A percentile compares a stretch with the other conserved stretches of the same genome.
Conservation (phyloP, 2,329 filamentous ascomycete genomes). For the Periconia sp. region DNA sequence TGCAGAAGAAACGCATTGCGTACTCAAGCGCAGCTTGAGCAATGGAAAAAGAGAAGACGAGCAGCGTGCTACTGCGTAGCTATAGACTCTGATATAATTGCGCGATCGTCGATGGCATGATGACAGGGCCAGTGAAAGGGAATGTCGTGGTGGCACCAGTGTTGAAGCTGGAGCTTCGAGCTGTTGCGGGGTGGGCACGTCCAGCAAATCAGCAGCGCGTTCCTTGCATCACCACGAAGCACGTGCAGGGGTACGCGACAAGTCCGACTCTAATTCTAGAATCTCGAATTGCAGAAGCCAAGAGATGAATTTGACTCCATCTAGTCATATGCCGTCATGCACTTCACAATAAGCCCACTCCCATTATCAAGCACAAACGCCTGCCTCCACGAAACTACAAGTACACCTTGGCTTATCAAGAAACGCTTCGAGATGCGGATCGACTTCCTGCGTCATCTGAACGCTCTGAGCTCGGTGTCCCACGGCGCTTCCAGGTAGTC, state of each 20-base stretch:
- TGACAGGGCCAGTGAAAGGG: neutral
- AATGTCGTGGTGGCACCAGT: neutral
- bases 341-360: too few relatives aligned
- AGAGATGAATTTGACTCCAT: too few relatives aligned
- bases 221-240: conserved; percentile 30
- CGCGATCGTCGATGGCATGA: conserved; percentile 1
- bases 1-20: conserved; percentile 35
- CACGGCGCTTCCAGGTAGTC: conserved; percentile 31
- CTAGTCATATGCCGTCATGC: too few relatives aligned
- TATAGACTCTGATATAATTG: too few relatives aligned
- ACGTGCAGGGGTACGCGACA: conserved; percentile 5
- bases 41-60: neutral
- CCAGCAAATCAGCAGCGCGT: conserved; percentile 29
- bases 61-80: too few relatives aligned
- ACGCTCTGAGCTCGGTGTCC: conserved; percentile 12
- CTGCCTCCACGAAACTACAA: too few relatives aligned
- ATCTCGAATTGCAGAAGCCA: neutral
- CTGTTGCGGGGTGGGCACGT: conserved; percentile 27
- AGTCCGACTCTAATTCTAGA: neutral
- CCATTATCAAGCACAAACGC: too few relatives aligned
- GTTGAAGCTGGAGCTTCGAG: conserved; percentile 23
- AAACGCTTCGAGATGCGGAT: conserved; percentile 12
- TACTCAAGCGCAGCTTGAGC: conserved; percentile 10
- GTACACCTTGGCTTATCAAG: too few relatives aligned
- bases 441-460: conserved; percentile 6